Percentiles rank a stretch among this genome's conserved stretches.
Evolutionary conservation across 495 filamentous ascomycete genomes (phyloP).

Genomic region (Neurospora sp.): DNA sequence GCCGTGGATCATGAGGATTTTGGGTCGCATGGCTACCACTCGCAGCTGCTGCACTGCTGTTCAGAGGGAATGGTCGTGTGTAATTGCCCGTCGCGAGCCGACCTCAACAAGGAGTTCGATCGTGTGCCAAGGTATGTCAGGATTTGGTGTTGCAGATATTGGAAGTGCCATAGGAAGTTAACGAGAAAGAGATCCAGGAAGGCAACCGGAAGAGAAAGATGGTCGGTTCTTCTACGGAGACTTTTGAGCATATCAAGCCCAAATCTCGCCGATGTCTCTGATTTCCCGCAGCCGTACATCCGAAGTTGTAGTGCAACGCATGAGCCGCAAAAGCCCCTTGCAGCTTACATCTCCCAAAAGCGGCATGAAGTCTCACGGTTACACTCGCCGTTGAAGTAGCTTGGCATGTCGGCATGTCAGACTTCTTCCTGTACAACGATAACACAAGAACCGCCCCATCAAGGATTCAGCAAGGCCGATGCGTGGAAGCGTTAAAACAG

Average conservation of each 20-base stretch:
- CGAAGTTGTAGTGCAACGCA: neutral
- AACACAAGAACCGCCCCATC: neutral
- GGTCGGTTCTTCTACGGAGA: neutral
- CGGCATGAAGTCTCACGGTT: neutral
- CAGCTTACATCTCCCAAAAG: neutral
- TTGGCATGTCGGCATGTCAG: neutral
- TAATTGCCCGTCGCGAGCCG: neutral
- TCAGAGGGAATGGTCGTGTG: neutral
- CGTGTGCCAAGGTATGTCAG: neutral
- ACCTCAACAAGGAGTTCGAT: neutral
- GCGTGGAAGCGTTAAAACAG: neutral
- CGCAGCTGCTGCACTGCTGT: neutral
- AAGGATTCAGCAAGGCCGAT: neutral
- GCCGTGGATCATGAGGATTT: slow-evolving; percentile 21
- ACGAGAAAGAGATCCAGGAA: neutral
- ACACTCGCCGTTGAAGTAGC: neutral
- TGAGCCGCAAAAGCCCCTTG: neutral
- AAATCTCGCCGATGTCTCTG: neutral
- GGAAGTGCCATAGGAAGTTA: neutral
- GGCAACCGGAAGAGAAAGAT: neutral
- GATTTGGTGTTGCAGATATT: neutral
- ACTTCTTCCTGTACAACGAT: neutral
- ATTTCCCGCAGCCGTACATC: neutral
- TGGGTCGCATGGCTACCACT: slow-evolving; percentile 2
- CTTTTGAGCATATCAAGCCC: neutral